Evolutionary conservation across 441 rosid species (phyloP), one percentile per base, ranked within the genome.

Genomic region (Pelargonium australe): DNA sequence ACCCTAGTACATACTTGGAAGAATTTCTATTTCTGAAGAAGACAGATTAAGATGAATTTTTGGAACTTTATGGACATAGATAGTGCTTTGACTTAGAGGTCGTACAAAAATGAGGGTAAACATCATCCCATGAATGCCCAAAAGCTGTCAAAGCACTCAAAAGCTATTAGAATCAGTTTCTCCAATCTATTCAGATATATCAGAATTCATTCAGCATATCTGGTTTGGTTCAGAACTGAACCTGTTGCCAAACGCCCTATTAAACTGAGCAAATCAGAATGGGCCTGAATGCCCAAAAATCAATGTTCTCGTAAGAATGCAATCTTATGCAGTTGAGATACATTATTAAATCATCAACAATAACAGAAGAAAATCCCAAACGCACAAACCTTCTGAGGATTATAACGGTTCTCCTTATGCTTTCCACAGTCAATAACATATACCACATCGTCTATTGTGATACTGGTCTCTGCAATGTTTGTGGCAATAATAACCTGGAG

Each of bases 381-480:
- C 4, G 3, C 11, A n/a, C 83, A 70, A 76, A 91, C 98, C 96
- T 93, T 91, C 9, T 80, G 97, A 41, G 98, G 95, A 80, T 91
- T 88, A 74, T 86, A 93, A 74, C 95, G 93, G 74, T 84, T 89
- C 79, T 93, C 98, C 83, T 93, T 93, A 75, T 93, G 98, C 81
- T 85, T 91, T 74, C 98, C 98, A 78, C 93, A 86, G 75, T 91
- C 97, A 65, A 93, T 86, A 80, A 93, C 97, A 71, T 85, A 93
- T 45, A 93, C 91, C 61, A 93, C 97, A 82, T 93, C 98, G 75
- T 89, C 97, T 68, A 93, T 89, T 67, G 97, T 93, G 78, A 93
- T 84, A 78, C 96, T 93, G 63, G 97, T 93, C 89, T 93, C 96
- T 53, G 97, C 96, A 81, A 93, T 93, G 76, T 91, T 93, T 70